Conservation (phyloP, 192 early-diverging fungal genomes). For the Gamsiella multidivaricata region DNA sequence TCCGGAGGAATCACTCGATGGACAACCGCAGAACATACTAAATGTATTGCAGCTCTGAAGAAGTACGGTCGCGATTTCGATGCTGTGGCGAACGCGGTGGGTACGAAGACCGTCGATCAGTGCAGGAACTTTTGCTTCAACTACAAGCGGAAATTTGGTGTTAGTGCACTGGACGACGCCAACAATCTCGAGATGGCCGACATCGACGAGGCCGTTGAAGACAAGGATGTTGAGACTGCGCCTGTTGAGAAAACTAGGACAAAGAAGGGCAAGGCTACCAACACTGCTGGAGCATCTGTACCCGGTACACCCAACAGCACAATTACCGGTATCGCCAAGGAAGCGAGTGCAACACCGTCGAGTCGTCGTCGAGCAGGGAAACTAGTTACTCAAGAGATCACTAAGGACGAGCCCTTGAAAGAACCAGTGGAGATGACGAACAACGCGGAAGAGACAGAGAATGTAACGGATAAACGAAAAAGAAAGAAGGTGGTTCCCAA, state of each 20-base stretch:
- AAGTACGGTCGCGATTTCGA: conserved; percentile 77
- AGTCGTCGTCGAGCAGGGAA: conserved; percentile 21
- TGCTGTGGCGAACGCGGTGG: conserved; percentile 73
- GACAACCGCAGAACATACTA: conserved; percentile 41
- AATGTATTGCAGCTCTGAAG: conserved; percentile 56
- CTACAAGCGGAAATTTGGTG: conserved; percentile 75
- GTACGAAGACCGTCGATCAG: conserved; percentile 81
- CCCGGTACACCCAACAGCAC: conserved; percentile 10
- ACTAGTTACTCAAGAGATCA: conserved; percentile 5
- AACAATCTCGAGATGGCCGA: conserved; percentile 1
- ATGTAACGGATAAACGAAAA: conserved; percentile 10
- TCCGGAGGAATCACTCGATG: conserved; percentile 18
- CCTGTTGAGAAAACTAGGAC: too few relatives aligned
- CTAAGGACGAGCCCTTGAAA: conserved; percentile 14
- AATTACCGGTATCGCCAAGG: background rate
- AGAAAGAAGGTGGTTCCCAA: conserved; percentile 33
- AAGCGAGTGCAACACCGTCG: background rate
- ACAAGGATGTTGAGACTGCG: conserved; percentile 20
- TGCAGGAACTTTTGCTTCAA: conserved; percentile 84
- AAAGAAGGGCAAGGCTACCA: conserved; percentile 4
- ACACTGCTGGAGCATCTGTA: background rate
- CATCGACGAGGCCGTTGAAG: background rate
- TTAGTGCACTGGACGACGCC: conserved; percentile 63
- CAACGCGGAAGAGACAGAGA: conserved; percentile 17
- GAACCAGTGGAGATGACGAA: background rate